phyloP scores from a whole-genome alignment of 495 filamentous ascomycete species.

The Aspergillus kassunensis region DNA sequence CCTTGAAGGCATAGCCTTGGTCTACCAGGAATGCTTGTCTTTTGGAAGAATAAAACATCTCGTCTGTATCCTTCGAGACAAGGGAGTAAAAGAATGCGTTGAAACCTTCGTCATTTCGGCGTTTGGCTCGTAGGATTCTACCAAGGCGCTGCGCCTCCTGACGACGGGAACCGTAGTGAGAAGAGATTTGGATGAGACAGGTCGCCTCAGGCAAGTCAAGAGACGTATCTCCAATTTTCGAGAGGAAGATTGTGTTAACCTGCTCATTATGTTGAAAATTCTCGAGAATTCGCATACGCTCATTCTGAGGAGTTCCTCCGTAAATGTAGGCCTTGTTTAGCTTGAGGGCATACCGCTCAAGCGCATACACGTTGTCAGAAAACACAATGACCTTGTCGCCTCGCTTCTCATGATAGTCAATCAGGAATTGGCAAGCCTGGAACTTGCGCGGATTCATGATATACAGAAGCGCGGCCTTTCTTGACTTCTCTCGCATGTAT shows the following conservation, averaged over 20 bases:
- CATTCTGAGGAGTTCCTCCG: slow-evolving; percentile 79
- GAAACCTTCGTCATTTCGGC: slow-evolving; percentile 96
- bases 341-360: slow-evolving; percentile 78
- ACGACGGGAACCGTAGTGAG: slow-evolving; percentile 94
- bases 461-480: slow-evolving; percentile 73
- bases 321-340: slow-evolving; percentile 90
- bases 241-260: slow-evolving; percentile 95
- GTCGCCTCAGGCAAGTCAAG: slow-evolving; percentile 96
- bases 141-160: slow-evolving; percentile 96
- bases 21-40: slow-evolving; percentile 97
- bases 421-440: slow-evolving; percentile 93
- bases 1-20: slow-evolving; percentile 98
- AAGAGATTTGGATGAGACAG: slow-evolving; percentile 96
- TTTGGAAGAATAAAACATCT: slow-evolving; percentile 98
- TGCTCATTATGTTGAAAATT: slow-evolving; percentile 95
- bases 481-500: slow-evolving; percentile 70
- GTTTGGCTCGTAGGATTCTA: slow-evolving; percentile 91
- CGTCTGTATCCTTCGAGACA: slow-evolving; percentile 93
- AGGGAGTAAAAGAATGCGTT: slow-evolving; percentile 99
- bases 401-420: slow-evolving; percentile 93
- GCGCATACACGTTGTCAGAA: slow-evolving; percentile 95
- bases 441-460: slow-evolving; percentile 99
- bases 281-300: slow-evolving; percentile 85
- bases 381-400: slow-evolving; percentile 99
- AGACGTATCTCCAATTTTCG: slow-evolving; percentile 97